phyloP scores from a whole-genome alignment of 2,329 filamentous ascomycete species.

The Monilinia fructigena region DNA sequence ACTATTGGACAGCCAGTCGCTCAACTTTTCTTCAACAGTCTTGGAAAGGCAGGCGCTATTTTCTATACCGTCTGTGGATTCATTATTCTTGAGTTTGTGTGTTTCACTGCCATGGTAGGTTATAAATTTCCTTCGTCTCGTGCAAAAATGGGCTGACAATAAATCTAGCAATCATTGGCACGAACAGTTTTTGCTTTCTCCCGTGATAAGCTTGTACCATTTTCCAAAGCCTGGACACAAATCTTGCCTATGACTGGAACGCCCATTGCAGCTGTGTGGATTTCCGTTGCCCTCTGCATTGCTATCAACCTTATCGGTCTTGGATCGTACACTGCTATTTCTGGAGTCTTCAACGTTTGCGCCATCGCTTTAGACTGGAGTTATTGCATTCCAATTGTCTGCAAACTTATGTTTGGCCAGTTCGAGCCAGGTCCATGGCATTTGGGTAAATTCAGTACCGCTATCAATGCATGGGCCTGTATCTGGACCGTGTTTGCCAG shows the following conservation, averaged over 20 bases:
- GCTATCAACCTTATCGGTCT: conserved; percentile 59
- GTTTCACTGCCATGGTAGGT: conserved; percentile 52
- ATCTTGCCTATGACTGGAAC: conserved; percentile 55
- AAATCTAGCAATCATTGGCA: conserved; percentile 46
- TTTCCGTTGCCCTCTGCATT: conserved; percentile 54
- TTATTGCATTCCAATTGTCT: conserved; percentile 56
- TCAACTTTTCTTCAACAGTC: conserved; percentile 58
- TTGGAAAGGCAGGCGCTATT: conserved; percentile 50
- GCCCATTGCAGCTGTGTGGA: conserved; percentile 60
- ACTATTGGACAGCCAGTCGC: conserved; percentile 53
- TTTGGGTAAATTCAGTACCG: conserved; percentile 45
- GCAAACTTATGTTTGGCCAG: conserved; percentile 50
- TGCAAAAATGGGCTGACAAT: conserved; percentile 41
- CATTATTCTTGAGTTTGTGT: conserved; percentile 58
- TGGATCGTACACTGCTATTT: conserved; percentile 53
- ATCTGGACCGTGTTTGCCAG: conserved; percentile 54
- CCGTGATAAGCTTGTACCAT: conserved; percentile 55
- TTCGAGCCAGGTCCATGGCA: conserved; percentile 55
- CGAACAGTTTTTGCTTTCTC: conserved; percentile 58
- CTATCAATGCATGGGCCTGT: conserved; percentile 50
- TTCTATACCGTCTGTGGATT: conserved; percentile 56
- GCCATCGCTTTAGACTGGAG: conserved; percentile 55
- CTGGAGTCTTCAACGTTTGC: conserved; percentile 54
- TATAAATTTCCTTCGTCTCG: conserved; percentile 44
- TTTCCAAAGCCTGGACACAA: conserved; percentile 55